Percentiles rank a stretch among this genome's conserved stretches.
phyloP scores from a whole-genome alignment of 78 protist species.

The Protostelium mycophagum region DNA sequence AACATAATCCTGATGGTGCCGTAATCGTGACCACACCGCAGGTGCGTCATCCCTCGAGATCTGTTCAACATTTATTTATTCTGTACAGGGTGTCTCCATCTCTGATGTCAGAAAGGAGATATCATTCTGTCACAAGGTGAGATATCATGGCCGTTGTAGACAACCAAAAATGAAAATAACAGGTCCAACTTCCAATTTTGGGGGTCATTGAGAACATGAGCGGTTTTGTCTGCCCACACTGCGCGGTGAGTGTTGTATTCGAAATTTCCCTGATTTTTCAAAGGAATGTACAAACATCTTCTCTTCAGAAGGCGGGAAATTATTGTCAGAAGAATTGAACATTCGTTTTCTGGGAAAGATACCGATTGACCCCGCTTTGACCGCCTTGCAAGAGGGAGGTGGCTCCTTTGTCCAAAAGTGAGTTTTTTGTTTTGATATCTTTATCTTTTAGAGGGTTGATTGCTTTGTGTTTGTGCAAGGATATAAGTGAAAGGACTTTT shows the following conservation, averaged over 20 bases:
- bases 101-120: slow-evolving; percentile 91
- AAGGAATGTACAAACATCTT: slow-evolving; percentile 71
- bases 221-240: slow-evolving; percentile 95
- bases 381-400: slow-evolving; percentile 10
- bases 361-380: slow-evolving; percentile 76
- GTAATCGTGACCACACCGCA: slow-evolving; percentile 87
- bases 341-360: slow-evolving; percentile 69
- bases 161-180: background rate
- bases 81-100: slow-evolving; percentile 78
- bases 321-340: slow-evolving; percentile 43
- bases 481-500: too few species aligned
- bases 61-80: background rate
- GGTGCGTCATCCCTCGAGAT: too few species aligned
- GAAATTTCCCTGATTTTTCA: background rate
- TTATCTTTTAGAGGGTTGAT: too few species aligned
- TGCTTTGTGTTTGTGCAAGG: too few species aligned
- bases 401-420: background rate
- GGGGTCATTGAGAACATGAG: slow-evolving; percentile 99
- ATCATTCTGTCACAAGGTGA: slow-evolving; percentile 83
- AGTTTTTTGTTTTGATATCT: background rate
- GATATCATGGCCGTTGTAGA: background rate
- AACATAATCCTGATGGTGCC: slow-evolving; percentile 71
- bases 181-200: slow-evolving; percentile 67
- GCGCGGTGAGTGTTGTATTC: slow-evolving; percentile 57
- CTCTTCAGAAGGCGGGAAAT: slow-evolving; percentile 76